Percentiles rank a stretch among this genome's conserved stretches.
These are phyloP conservation scores for Euptelea pleiosperma DNA, from an alignment of 164 flowering plant genomes.

Conservation along the genomic window DNA sequence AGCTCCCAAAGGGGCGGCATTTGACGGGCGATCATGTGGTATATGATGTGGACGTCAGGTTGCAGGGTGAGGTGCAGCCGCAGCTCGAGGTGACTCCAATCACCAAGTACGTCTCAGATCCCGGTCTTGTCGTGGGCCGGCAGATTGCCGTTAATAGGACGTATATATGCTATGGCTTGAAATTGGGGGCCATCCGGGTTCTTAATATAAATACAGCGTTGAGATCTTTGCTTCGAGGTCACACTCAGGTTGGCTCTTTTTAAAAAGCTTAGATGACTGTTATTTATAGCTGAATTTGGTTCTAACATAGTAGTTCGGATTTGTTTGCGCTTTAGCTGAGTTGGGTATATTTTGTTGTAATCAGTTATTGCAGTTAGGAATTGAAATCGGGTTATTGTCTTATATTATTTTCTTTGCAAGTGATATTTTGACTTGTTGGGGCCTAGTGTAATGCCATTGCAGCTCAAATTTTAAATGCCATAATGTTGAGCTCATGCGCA, in stretches of 20 bases:
- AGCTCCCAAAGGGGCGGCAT: slow-evolving; percentile 61
- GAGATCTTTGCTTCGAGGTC: slow-evolving; percentile 60
- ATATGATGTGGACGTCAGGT: slow-evolving; percentile 55
- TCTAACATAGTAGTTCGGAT: too few relatives aligned
- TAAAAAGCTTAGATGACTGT: too few relatives aligned
- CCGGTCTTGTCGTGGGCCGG: slow-evolving; percentile 58
- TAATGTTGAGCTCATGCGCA: too few relatives aligned
- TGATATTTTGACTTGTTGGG: too few relatives aligned
- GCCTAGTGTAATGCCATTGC: too few relatives aligned
- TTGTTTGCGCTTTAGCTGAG: too few relatives aligned
- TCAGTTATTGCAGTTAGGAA: too few relatives aligned
- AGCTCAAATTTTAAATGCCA: too few relatives aligned
- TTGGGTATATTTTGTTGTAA: too few relatives aligned
- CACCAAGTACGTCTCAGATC: slow-evolving; percentile 70
- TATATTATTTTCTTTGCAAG: too few relatives aligned
- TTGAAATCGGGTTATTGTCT: too few relatives aligned
- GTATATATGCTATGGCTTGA: slow-evolving; percentile 69
- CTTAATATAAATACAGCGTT: slow-evolving; percentile 68
- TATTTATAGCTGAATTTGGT: too few relatives aligned
- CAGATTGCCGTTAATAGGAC: slow-evolving; percentile 72
- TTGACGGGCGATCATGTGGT: slow-evolving; percentile 41
- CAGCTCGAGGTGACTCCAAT: slow-evolving; percentile 82
- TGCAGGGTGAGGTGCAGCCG: slow-evolving; percentile 65
- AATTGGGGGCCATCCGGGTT: slow-evolving; percentile 46
- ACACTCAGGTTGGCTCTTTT: slow-evolving; percentile 67